Evolutionary conservation across 495 filamentous ascomycete species (phyloP).

Genomic region (Tuber umbilicatum): DNA sequence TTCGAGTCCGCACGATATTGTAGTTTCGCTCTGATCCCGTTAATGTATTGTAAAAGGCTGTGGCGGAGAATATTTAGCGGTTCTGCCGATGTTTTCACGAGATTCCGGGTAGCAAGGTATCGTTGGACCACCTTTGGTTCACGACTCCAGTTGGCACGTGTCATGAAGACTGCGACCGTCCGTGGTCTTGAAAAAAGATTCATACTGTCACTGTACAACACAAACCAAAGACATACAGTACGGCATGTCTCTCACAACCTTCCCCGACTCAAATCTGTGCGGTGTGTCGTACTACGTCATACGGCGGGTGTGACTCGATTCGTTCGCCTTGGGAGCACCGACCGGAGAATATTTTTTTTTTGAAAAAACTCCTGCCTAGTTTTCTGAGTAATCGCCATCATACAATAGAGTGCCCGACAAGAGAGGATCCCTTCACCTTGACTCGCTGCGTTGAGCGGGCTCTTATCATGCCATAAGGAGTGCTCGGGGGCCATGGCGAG

Average conservation of each 20-base stretch:
- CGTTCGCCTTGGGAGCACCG: neutral
- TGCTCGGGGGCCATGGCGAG: neutral
- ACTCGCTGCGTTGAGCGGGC: neutral
- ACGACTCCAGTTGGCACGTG: neutral
- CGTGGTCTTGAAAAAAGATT: neutral
- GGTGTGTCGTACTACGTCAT: constrained; percentile 1
- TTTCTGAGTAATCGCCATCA: neutral
- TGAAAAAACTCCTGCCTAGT: neutral
- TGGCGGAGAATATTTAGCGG: neutral
- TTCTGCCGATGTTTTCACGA: neutral
- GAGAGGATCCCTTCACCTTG: neutral
- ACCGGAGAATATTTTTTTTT: neutral
- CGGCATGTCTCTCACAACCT: neutral
- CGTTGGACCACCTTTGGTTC: neutral
- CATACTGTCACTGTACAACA: neutral
- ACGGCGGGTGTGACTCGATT: neutral
- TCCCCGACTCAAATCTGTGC: neutral
- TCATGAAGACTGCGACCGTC: neutral
- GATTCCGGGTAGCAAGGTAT: neutral
- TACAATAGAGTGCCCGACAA: neutral
- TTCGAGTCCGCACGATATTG: neutral
- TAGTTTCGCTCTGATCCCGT: neutral
- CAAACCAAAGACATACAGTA: neutral
- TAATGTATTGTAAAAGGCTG: neutral
- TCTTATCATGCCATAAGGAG: neutral